A percentile compares a stretch with the other conserved stretches of the same genome.
phyloP scores from a whole-genome alignment of 1,284 basidiomycete genomes.

The Leccinum insolens region DNA sequence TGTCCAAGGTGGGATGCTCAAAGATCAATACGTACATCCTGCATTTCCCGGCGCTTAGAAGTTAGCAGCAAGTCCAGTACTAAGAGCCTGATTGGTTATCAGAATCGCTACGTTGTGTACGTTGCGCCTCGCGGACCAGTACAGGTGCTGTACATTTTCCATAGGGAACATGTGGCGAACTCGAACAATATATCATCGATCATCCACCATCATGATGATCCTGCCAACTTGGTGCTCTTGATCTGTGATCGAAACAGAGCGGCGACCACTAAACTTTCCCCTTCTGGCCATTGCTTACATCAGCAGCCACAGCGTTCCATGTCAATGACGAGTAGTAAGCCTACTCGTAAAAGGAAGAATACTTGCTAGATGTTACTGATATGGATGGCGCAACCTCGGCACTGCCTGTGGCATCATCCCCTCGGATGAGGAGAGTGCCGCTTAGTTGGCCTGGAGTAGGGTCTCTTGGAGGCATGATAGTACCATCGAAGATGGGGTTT shows the following conservation, averaged over 20 bases:
- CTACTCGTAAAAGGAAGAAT: neutral
- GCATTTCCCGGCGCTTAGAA: neutral
- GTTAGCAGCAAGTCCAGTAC: too few species aligned
- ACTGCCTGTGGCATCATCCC: conserved; percentile 24
- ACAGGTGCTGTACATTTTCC: too few species aligned
- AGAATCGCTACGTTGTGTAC: too few species aligned
- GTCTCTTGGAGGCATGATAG: conserved; percentile 29
- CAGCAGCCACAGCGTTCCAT: conserved; percentile 9
- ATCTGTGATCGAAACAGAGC: too few species aligned
- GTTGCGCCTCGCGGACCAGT: too few species aligned
- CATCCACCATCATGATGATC: too few species aligned
- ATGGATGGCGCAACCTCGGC: conserved; percentile 36
- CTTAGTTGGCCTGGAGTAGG: conserved; percentile 23
- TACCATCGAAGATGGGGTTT: neutral
- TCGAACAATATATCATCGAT: too few species aligned
- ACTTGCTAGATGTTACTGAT: conserved; percentile 36
- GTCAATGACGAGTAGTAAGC: neutral
- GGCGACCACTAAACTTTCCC: conserved; percentile 2
- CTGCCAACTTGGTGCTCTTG: too few species aligned
- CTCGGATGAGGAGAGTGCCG: conserved; percentile 36
- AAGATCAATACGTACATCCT: neutral
- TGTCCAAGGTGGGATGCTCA: neutral
- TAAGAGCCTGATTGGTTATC: too few species aligned
- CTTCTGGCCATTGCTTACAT: conserved; percentile 19
- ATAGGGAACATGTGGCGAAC: too few species aligned